Percentiles rank a stretch among this genome's conserved stretches.
phyloP scores from a whole-genome alignment of 2,329 filamentous ascomycete genomes.

The Alternaria sp. region DNA sequence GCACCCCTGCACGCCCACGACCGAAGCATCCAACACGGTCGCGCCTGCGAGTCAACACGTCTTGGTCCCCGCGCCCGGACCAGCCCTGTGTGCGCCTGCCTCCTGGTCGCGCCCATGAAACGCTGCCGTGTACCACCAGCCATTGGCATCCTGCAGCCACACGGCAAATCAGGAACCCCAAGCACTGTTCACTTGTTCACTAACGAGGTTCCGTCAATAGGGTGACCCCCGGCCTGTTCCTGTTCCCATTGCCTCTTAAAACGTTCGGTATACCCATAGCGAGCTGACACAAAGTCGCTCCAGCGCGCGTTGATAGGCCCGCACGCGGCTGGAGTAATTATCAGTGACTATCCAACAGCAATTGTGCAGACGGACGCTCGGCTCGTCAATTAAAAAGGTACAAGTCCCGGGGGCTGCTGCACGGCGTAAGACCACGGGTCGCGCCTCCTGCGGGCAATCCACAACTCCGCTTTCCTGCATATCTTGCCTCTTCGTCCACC shows the following conservation, averaged over 20 bases:
- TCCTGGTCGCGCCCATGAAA: slow-evolving; percentile 5
- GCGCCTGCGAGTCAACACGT: slow-evolving; percentile 10
- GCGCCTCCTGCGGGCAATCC: slow-evolving; percentile 5
- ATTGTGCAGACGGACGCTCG: not conserved
- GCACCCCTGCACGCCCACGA: slow-evolving; percentile 10
- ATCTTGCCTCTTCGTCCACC: not conserved
- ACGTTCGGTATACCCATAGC: not conserved
- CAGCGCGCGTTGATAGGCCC: not conserved
- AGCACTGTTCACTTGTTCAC: slow-evolving; percentile 16
- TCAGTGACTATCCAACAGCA: not conserved
- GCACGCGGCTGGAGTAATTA: not conserved
- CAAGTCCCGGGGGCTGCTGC: not conserved
- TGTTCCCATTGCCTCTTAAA: not conserved
- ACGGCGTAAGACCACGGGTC: slow-evolving; percentile 7
- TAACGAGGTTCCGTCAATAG: not conserved
- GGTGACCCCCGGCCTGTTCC: not conserved
- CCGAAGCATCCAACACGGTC: slow-evolving; percentile 2
- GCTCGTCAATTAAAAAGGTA: not conserved
- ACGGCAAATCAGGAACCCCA: slow-evolving; percentile 1
- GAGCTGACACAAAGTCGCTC: not conserved
- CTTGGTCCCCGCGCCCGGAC: not conserved
- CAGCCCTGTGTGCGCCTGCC: not conserved
- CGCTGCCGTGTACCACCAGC: not conserved
- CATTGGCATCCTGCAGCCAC: slow-evolving; percentile 7
- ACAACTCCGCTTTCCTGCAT: slow-evolving; percentile 10